Percentiles rank a stretch among this genome's conserved stretches.
These are phyloP conservation scores for Suillus ampliporus DNA, from an alignment of 768 basidiomycete genomes.

Conservation along the genomic window DNA sequence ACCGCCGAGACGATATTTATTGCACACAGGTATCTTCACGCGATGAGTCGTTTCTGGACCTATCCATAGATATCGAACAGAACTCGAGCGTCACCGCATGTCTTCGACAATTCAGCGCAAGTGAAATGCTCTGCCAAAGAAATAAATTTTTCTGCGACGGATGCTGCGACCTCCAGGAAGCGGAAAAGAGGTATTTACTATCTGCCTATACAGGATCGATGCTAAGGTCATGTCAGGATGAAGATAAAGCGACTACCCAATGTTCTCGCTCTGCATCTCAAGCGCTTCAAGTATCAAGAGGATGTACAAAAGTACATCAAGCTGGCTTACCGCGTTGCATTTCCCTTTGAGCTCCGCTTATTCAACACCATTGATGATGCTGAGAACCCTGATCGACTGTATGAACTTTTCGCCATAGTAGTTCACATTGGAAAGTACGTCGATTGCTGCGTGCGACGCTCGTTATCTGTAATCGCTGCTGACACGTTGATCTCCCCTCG, in stretches of 20 bases:
- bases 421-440: slow-evolving; percentile 99
- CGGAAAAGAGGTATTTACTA: slow-evolving; percentile 82
- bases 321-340: slow-evolving; percentile 94
- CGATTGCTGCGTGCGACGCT: slow-evolving; percentile 19
- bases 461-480: slow-evolving; percentile 13
- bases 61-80: slow-evolving; percentile 99
- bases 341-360: slow-evolving; percentile 91
- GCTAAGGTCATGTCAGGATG: slow-evolving; percentile 66
- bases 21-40: slow-evolving; percentile 79
- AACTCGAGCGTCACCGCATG: slow-evolving; percentile 97
- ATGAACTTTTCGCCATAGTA: slow-evolving; percentile 94
- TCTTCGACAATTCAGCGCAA: slow-evolving; percentile 94
- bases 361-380: slow-evolving; percentile 98
- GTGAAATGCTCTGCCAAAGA: slow-evolving; percentile 96
- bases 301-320: slow-evolving; percentile 91
- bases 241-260: slow-evolving; percentile 98
- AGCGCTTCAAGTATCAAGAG: slow-evolving; percentile 99
- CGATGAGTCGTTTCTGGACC: slow-evolving; percentile 95
- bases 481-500: slow-evolving; percentile 21
- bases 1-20: slow-evolving; percentile 21
- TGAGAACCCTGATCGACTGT: slow-evolving; percentile 89
- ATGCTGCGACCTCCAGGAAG: slow-evolving; percentile 96
- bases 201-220: background rate
- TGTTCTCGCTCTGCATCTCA: slow-evolving; percentile 92
- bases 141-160: slow-evolving; percentile 99